Base-by-base conservation (phyloP, 2,329 filamentous ascomycete species). In the Phoma sp. region DNA sequence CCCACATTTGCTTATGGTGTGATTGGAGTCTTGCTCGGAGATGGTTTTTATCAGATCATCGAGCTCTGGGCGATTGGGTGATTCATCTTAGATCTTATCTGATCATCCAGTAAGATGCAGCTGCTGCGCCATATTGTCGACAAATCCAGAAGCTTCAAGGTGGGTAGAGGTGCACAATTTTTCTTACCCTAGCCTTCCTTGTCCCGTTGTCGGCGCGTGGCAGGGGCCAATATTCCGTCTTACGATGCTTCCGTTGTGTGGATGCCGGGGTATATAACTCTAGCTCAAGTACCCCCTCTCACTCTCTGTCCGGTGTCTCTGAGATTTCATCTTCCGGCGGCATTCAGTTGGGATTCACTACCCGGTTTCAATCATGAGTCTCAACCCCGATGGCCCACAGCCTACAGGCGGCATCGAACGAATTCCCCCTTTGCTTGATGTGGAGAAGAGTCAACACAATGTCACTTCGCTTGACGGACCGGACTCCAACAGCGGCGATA, bases 41-140 rank as follows among this genome's bases (percentile, higher is more conserved):
- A 41, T 62, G 55, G 51, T 65, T 65, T 63, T 69, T 66, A 69
- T 70, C 65, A 57, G 63, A 68, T 68, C 58, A 61, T 58, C 60
- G 55, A 58, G 45, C 43, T 32, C 57, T 62, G 43, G 60, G 57
- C 57, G 36, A 19, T 43, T 35, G 17, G 17, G 17, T 17, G 17
- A 17, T 17, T 17, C 17, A 17, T 17, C 17, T 17, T 17, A 17
- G 54, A 62, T 64, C 63, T 69, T 66, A 69, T 69, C 66, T 65
- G 68, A 70, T 70, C 64, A 68, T 69, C 51, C 61, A 62, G 53
- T 56, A 47, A 48, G 55, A 25, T 29, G 53, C 36, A 33, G 53
- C 43, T 33, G 47, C 43, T 55, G 64, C 56, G 48, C 43, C 46
- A 46, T 50, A 49, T 56, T 49, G 45, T 51, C 56, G 55, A 55